Base-by-base conservation (phyloP, 2,329 filamentous ascomycete genomes). In the Neodidymelliopsis sp. region DNA sequence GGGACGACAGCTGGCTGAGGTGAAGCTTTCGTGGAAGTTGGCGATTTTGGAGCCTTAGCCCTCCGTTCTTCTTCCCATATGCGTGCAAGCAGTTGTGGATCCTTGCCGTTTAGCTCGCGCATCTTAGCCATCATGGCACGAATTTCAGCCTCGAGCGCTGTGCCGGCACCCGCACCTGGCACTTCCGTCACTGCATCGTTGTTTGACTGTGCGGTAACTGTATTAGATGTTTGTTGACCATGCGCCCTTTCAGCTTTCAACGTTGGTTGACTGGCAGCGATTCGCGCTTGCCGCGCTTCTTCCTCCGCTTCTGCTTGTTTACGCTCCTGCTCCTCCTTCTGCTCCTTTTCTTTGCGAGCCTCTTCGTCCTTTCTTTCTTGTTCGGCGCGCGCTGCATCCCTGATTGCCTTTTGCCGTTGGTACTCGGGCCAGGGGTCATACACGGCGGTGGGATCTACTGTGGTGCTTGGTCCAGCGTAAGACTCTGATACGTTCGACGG, bases 121-220 rank as follows among this genome's bases (percentile, higher is more conserved):
- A 85, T 84, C 57, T 80, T 82, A 25, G 80, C 76, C 67, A 84
- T 80, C 75, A 84, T 78, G 2, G 72, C 71, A 47, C 78, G 76
- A 67, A 84, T 81, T 57, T 83, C 77, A 2, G 69, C 65, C 52
- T 80, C 81, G 38, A 81, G 75, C 27, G 71, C 71, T 1, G 39
- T 18, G 10, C 37, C 36, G 4, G 31, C 54, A 20, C 37, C 36
- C 3, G 31, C 54, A 20, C 35, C 33, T 29, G 52, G 31, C 4
- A 24, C 15, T 4, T 29, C 40, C 27, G 12, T 30, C 5, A 45
- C 13, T 30, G 56, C 59, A 27, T 45, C 47, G 20, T 30, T 18
- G 18, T 36, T 51, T 20, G 57, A 25, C 13, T 34, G 19, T 18
- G 43, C 16, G 25, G 29, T 23, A 6, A 15, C 16, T 33, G 34